A percentile compares a stretch with the other conserved stretches of the same genome.
These are phyloP conservation scores for Funneliformis mosseae DNA, from an alignment of 192 early-diverging fungal genomes.

Conservation along the genomic window DNA sequence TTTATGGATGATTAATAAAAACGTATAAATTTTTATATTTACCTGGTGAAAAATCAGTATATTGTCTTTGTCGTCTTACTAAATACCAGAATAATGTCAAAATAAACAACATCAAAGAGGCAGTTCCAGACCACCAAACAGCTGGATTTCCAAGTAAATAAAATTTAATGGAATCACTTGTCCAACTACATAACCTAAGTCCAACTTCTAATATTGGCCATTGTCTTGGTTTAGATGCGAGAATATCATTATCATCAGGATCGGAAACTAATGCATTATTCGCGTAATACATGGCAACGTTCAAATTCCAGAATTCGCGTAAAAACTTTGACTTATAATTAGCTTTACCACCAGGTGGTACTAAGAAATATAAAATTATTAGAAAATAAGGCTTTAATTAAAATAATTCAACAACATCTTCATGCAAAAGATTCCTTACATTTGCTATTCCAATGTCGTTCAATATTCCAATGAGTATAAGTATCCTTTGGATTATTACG, in stretches of 20 bases:
- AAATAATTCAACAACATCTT: not conserved
- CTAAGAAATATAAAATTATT: slow-evolving; percentile 39
- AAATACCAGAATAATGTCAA: slow-evolving; percentile 52
- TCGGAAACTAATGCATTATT: slow-evolving; percentile 96
- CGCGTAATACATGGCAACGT: slow-evolving; percentile 93
- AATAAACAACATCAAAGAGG: slow-evolving; percentile 55
- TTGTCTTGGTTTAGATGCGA: slow-evolving; percentile 80
- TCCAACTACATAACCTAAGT: slow-evolving; percentile 94
- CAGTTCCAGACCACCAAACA: slow-evolving; percentile 82
- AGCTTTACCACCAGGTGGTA: slow-evolving; percentile 67
- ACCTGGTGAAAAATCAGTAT: slow-evolving; percentile 50
- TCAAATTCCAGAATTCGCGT: slow-evolving; percentile 85
- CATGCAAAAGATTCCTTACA: slow-evolving; percentile 46
- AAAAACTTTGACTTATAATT: slow-evolving; percentile 77
- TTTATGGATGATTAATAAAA: not conserved
- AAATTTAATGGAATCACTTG: slow-evolving; percentile 80
- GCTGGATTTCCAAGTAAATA: slow-evolving; percentile 93
- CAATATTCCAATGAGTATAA: slow-evolving; percentile 93
- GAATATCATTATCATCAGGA: slow-evolving; percentile 84
- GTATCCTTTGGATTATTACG: slow-evolving; percentile 55
- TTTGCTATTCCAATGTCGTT: slow-evolving; percentile 77
- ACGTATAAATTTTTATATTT: not conserved
- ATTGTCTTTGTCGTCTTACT: slow-evolving; percentile 66
- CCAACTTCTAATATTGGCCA: slow-evolving; percentile 91
- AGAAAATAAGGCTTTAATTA: not conserved